Percentiles rank a stretch among this genome's conserved stretches.
These are phyloP conservation scores for Verticillium alfalfae DNA, from an alignment of 2,329 filamentous ascomycete genomes.

Conservation along the genomic window DNA sequence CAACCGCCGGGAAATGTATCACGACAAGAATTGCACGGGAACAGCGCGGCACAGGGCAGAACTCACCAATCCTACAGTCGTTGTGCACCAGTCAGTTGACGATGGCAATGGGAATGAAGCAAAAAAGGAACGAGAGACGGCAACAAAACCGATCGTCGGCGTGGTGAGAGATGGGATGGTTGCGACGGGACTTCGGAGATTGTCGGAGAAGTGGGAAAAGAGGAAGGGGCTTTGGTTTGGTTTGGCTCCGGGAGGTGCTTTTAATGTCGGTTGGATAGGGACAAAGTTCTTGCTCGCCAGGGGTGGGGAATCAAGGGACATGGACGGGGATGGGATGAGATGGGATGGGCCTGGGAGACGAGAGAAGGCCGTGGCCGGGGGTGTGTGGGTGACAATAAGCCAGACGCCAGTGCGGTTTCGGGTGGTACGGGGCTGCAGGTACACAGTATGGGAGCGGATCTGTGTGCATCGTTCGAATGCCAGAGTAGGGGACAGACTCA, in stretches of 20 bases:
- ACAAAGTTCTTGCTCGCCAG: conserved; percentile 8
- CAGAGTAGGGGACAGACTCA: background rate
- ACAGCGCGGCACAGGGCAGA: background rate
- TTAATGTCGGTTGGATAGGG: conserved; percentile 13
- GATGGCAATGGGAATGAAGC: conserved; percentile 7
- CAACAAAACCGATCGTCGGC: conserved; percentile 2
- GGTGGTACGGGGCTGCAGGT: background rate
- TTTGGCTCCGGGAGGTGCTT: conserved; percentile 7
- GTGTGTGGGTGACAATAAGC: conserved; percentile 1
- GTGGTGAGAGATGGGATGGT: conserved; percentile 11
- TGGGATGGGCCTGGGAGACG: conserved; percentile 1
- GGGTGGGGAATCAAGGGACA: background rate
- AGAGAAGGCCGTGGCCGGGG: background rate
- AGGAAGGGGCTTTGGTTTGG: conserved; percentile 10
- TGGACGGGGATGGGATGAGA: conserved; percentile 9
- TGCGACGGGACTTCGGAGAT: conserved; percentile 8
- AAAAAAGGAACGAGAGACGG: conserved; percentile 13
- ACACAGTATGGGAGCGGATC: background rate
- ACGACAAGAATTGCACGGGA: background rate
- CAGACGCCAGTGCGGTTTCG: conserved; percentile 3
- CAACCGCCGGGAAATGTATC: background rate
- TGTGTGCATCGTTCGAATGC: background rate
- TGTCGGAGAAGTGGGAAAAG: conserved; percentile 11
- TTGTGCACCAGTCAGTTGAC: conserved; percentile 5
- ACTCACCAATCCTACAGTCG: background rate